Evolutionary conservation across 2,329 filamentous ascomycete genomes (phyloP).

Genomic region (Botrytis elliptica): DNA sequence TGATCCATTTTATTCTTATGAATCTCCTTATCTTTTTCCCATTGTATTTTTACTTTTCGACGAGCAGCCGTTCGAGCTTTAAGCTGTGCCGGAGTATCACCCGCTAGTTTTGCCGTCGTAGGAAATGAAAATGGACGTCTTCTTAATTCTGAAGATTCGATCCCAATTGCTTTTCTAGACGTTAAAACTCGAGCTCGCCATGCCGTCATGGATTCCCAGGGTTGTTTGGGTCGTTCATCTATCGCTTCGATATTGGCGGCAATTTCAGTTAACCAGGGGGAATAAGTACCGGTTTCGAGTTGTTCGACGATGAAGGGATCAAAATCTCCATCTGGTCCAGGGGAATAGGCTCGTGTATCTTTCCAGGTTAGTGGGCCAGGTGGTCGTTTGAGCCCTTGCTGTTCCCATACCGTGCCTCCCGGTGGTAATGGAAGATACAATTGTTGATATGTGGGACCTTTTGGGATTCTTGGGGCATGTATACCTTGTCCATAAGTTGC

Average conservation of each 20-base stretch:
- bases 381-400: not conserved
- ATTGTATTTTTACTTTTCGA: not conserved
- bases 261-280: not conserved
- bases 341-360: not conserved
- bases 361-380: not conserved
- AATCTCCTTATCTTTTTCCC: slow-evolving; percentile 2
- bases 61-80: not conserved
- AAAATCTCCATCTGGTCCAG: not conserved
- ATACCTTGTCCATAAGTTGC: not conserved
- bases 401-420: not conserved
- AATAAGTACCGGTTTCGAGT: not conserved
- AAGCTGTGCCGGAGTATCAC: not conserved
- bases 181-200: not conserved
- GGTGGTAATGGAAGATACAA: not conserved
- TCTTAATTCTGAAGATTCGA: not conserved
- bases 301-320: not conserved
- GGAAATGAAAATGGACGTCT: not conserved
- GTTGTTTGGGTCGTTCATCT: not conserved
- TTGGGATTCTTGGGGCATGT: not conserved
- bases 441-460: not conserved
- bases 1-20: slow-evolving; percentile 15
- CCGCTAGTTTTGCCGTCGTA: not conserved
- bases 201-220: not conserved
- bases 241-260: not conserved
- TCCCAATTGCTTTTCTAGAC: not conserved